Evolutionary conservation across 1,139 yeast genomes (phyloP).

Genomic region (Blastobotrys persicus): DNA sequence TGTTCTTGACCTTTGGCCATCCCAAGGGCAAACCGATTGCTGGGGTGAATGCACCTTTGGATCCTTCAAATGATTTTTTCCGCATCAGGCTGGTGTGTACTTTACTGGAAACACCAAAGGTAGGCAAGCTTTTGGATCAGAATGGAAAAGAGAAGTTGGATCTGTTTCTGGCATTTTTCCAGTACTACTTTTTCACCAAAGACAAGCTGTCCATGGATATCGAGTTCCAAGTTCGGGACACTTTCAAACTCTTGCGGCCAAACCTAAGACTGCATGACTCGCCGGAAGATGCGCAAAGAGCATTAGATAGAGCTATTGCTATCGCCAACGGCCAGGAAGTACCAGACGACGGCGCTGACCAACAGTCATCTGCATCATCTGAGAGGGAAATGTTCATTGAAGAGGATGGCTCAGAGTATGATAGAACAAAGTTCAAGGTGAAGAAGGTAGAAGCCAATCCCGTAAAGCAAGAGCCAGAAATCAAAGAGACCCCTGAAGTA

Average conservation of each 20-base stretch:
- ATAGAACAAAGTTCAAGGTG: neutral
- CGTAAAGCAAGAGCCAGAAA: slow-evolving; percentile 18
- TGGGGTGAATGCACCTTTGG: slow-evolving; percentile 44
- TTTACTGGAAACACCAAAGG: slow-evolving; percentile 36
- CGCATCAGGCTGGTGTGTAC: slow-evolving; percentile 57
- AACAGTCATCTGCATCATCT: neutral
- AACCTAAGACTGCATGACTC: slow-evolving; percentile 42
- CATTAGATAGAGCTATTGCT: slow-evolving; percentile 30
- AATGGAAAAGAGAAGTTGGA: slow-evolving; percentile 35
- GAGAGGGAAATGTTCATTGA: slow-evolving; percentile 22
- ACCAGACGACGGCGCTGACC: slow-evolving; percentile 13
- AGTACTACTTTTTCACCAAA: slow-evolving; percentile 71
- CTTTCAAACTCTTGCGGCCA: slow-evolving; percentile 40
- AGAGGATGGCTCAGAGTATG: slow-evolving; percentile 25
- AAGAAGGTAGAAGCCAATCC: slow-evolving; percentile 14
- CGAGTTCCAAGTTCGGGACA: slow-evolving; percentile 49
- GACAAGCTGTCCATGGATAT: slow-evolving; percentile 64
- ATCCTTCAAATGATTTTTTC: slow-evolving; percentile 67
- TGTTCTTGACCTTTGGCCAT: slow-evolving; percentile 67
- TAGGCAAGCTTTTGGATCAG: slow-evolving; percentile 20
- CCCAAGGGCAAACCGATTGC: slow-evolving; percentile 62
- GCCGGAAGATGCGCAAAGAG: slow-evolving; percentile 34
- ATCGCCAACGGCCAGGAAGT: slow-evolving; percentile 26
- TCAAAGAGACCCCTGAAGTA: slow-evolving; percentile 24
- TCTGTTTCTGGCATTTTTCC: slow-evolving; percentile 60